Percentiles rank a stretch among this genome's conserved stretches.
phyloP scores from a whole-genome alignment of 2,329 filamentous ascomycete genomes.

The Xylariaceae sp. region DNA sequence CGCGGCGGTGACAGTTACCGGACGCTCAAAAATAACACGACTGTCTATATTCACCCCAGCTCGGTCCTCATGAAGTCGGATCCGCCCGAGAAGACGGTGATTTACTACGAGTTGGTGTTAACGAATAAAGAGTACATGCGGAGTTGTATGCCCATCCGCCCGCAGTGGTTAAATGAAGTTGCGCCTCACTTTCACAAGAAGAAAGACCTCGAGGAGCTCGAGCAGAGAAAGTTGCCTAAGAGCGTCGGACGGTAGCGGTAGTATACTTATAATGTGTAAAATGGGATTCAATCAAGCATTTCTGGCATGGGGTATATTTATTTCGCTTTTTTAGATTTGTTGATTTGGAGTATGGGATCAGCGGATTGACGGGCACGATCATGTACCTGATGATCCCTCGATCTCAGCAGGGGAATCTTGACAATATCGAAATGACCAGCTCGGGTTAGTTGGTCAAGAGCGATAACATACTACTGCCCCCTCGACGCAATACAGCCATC shows the following conservation, averaged over 20 bases:
- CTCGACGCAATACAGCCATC: too few species aligned
- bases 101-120: constrained; percentile 80
- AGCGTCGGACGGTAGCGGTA: constrained; percentile 18
- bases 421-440: too few species aligned
- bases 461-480: too few species aligned
- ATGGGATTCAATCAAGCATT: not conserved
- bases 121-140: constrained; percentile 93
- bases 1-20: constrained; percentile 82
- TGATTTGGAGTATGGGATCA: too few species aligned
- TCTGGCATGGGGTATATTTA: not conserved
- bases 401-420: too few species aligned
- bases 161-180: constrained; percentile 80
- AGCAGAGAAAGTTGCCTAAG: constrained; percentile 73
- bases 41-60: constrained; percentile 87
- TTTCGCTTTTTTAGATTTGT: too few species aligned
- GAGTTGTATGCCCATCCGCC: constrained; percentile 76
- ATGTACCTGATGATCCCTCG: too few species aligned
- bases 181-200: constrained; percentile 95
- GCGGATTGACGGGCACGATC: too few species aligned
- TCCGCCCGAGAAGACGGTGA: constrained; percentile 73
- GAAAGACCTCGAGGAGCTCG: constrained; percentile 78
- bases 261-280: not conserved
- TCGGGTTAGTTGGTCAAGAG: too few species aligned
- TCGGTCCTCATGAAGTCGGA: constrained; percentile 74
- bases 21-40: constrained; percentile 84